Base-by-base conservation (phyloP, 2,329 filamentous ascomycete species). In the Emericellopsis atlantica region DNA sequence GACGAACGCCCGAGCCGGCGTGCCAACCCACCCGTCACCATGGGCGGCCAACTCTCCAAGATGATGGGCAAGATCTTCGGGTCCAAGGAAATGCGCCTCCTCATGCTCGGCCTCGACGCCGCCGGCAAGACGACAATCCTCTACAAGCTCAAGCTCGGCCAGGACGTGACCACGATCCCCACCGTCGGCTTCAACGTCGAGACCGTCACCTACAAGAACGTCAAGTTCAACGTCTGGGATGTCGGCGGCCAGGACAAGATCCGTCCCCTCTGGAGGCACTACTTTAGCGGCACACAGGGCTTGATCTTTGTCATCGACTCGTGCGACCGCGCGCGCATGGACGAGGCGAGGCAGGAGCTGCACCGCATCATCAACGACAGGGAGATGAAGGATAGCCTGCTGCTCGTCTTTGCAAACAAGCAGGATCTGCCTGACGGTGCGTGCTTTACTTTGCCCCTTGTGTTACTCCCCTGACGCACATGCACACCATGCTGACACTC, bases 141-240 rank as follows among this genome's bases (percentile, higher is more conserved):
- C 47, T 98, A 96, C 77, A 96, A 95, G 74, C 76, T 98, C 59
- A 96, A 96, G 77, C 80, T 96, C 45, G 89, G 90, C 65, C 88
- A 96, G 72, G 89, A 94, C 60, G 89, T 96, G 55, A 96, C 92
- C 46, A 96, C 92, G 40, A 96, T 96, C 59, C 92, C 92, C 37
- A 98, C 92, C 29, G 92, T 98, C 54, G 92, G 90, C 53, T 96
- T 96, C 76, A 96, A 96, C 75, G 92, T 96, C 64, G 90, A 96
- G 74, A 94, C 88, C 5, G 89, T 96, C 55, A 93, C 89, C 51
- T 95, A 95, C 74, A 95, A 95, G 76, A 96, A 96, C 64, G 89
- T 95, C 66, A 93, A 95, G 67, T 96, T 96, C 73, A 96, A 93
- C 56, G 90, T 96, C 48, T 96, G 90, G 90, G 90, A 96, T 70